Base-by-base conservation (phyloP, 768 basidiomycete genomes). In the Pulveroboletus sp. region DNA sequence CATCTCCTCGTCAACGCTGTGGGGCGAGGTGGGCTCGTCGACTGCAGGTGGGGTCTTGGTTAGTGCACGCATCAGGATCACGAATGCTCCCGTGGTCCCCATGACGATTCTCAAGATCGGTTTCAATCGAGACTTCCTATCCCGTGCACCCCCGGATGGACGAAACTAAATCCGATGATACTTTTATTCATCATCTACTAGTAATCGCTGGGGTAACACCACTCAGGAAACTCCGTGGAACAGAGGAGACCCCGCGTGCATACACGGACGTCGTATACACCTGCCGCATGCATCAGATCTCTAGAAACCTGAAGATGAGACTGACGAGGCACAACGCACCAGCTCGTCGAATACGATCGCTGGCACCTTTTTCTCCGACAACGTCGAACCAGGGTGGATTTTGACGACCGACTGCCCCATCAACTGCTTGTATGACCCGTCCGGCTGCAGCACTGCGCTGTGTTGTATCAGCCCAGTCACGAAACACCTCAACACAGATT, bases 321-420 rank as follows among this genome's bases (percentile, higher is more conserved):
- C 38, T 29, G 2, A 50, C 35, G n/a, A n/a, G n/a, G n/a, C 3
- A 23, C 3, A 10, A 73, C 86, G 61, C 53, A 96, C 95, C 63
- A 99, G 71, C 63, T 99, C 96, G 64, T 95, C 87, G 63, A 89
- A 99, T 31, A 99, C 78, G 54, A 99, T 92, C 6, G 86, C 91
- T 0, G 84, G 83, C 0, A 84, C 80, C 63, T 89, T 90, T 62
- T 88, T 91, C 56, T 87, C 85, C 58, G 78, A 80, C 59, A 98
- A 63, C 4, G 81, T 77, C 26, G 94, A 97, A 26, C 87, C 80
- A 0, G 95, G 96, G 62, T 98, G 93, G 19, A 99, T 88, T 65
- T 94, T 95, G 49, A 98, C 76, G 20, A 86, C 83, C 50, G 80
- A 77, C 39, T 79, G 80, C 2, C 88, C 88, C 73, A 89, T 80